phyloP scores from a whole-genome alignment of 768 basidiomycete species.

The Mycena albidolilacea region DNA sequence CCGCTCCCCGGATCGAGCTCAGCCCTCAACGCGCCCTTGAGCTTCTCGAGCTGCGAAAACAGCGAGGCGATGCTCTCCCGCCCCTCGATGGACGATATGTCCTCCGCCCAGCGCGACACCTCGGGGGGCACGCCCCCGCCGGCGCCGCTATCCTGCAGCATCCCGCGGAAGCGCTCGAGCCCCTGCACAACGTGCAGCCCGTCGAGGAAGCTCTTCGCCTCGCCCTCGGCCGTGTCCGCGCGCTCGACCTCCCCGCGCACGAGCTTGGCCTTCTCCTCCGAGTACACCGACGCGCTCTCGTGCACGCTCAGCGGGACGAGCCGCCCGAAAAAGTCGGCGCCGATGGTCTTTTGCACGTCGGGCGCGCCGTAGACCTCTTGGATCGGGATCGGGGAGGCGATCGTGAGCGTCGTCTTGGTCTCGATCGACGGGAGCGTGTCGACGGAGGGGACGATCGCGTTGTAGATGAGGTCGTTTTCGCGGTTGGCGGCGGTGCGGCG shows the following conservation, averaged over 20 bases:
- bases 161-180: slow-evolving; percentile 76
- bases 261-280: slow-evolving; percentile 97
- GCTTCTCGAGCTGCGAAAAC: slow-evolving; percentile 69
- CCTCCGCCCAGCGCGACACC: slow-evolving; percentile 80
- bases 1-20: slow-evolving; percentile 67
- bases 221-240: slow-evolving; percentile 86
- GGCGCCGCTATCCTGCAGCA: slow-evolving; percentile 75
- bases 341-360: slow-evolving; percentile 96
- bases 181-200: slow-evolving; percentile 85
- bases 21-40: slow-evolving; percentile 69
- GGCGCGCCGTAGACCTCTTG: slow-evolving; percentile 94
- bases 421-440: slow-evolving; percentile 88
- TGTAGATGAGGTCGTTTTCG: slow-evolving; percentile 98
- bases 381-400: slow-evolving; percentile 90
- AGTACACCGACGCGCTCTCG: slow-evolving; percentile 96
- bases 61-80: slow-evolving; percentile 77
- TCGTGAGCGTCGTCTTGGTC: slow-evolving; percentile 66
- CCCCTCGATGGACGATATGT: slow-evolving; percentile 79
- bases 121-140: slow-evolving; percentile 79
- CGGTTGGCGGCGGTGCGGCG: slow-evolving; percentile 81
- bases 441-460: slow-evolving; percentile 85
- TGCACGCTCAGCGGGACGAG: slow-evolving; percentile 95
- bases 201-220: slow-evolving; percentile 84
- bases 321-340: slow-evolving; percentile 88
- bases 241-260: slow-evolving; percentile 92